These are phyloP conservation scores for Sarocladium kiliense DNA, from an alignment of 2,329 filamentous ascomycete genomes.

Conservation along the genomic window DNA sequence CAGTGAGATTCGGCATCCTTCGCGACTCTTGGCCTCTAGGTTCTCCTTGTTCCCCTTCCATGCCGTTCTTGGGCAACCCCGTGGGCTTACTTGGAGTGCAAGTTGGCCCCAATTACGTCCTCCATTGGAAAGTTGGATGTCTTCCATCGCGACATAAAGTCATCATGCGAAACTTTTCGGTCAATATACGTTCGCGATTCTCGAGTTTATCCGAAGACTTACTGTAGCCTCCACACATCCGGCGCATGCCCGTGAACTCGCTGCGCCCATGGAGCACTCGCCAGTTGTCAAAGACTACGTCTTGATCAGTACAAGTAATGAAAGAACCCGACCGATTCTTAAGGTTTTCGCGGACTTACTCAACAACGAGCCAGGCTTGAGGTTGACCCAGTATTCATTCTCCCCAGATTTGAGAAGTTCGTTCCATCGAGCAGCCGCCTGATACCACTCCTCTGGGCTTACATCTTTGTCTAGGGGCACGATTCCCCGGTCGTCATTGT, in stretches of 20 bases:
- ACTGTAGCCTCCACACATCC: slow-evolving; percentile 91
- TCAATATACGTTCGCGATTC: background rate
- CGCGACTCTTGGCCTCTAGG: background rate
- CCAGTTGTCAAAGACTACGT: slow-evolving; percentile 90
- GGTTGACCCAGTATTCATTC: slow-evolving; percentile 73
- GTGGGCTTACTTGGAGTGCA: slow-evolving; percentile 17
- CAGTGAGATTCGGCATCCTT: no score
- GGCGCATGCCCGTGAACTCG: slow-evolving; percentile 74
- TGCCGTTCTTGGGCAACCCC: no score
- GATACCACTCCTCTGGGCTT: slow-evolving; percentile 64
- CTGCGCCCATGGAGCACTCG: slow-evolving; percentile 83
- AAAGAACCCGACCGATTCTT: no score
- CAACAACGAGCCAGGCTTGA: slow-evolving; percentile 71
- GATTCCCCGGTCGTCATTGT: slow-evolving; percentile 80
- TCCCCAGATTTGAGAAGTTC: slow-evolving; percentile 59
- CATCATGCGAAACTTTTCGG: slow-evolving; percentile 66
- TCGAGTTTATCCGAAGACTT: slow-evolving; percentile 33
- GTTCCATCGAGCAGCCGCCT: slow-evolving; percentile 70
- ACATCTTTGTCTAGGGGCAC: slow-evolving; percentile 43
- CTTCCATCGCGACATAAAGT: slow-evolving; percentile 72
- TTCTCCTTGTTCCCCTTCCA: background rate
- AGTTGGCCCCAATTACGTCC: slow-evolving; percentile 33
- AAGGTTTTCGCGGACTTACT: slow-evolving; percentile 45
- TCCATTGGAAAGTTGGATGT: slow-evolving; percentile 60
- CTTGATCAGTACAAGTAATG: slow-evolving; percentile 12